Base-by-base conservation (phyloP, 2,329 filamentous ascomycete species). In the Xylaria sp. region DNA sequence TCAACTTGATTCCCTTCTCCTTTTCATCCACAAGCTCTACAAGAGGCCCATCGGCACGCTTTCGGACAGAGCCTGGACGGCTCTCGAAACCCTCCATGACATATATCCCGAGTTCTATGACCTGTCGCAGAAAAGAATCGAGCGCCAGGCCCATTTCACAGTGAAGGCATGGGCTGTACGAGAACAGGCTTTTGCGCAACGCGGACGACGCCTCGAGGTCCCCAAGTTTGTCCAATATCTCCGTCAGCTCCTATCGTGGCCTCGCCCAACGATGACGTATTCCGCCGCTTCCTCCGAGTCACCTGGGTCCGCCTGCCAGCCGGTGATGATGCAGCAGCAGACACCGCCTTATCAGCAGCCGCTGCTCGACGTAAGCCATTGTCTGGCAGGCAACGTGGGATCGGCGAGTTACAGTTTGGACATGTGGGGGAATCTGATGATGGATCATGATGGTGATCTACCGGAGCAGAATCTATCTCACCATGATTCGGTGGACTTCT, bases 101-200 rank as follows among this genome's bases (percentile, higher is more conserved):
- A 49, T 62, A 1, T 59, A 64, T 19, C 52, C 52, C 1, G 63
- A 65, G 30, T 35, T 67, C 1, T 62, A 62, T 46, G 60, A 65
- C 19, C 9, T 62, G 16, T 63, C 63, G 9, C 53, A 62, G 39
- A 62, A 59, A 58, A 63, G 61, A 44, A 37, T 55, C 30, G 52
- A 56, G 2, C 54, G 56, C 2, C 60, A 63, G 18, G 60, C 58
- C 7, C 55, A 60, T n/a, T 50, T 64, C 19, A 64, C 63, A 2
- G 59, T 67, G n/a, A 64, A 61, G 44, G 63, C 65, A 10, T 67
- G 63, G 63, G 47, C 55, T 7, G 51, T 55, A 3, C 62, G 65
- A 2, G 65, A 67, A 56, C 59, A 59, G 46, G 61, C 61, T 1
- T 57, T 60, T 30, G 56, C 55, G 11, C 59, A 59, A 8, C 46